Percentiles rank a stretch among this genome's conserved stretches.
These are phyloP conservation scores for Saccharomycopsis sp. DNA, from an alignment of 805 yeast species.

Conservation along the genomic window DNA sequence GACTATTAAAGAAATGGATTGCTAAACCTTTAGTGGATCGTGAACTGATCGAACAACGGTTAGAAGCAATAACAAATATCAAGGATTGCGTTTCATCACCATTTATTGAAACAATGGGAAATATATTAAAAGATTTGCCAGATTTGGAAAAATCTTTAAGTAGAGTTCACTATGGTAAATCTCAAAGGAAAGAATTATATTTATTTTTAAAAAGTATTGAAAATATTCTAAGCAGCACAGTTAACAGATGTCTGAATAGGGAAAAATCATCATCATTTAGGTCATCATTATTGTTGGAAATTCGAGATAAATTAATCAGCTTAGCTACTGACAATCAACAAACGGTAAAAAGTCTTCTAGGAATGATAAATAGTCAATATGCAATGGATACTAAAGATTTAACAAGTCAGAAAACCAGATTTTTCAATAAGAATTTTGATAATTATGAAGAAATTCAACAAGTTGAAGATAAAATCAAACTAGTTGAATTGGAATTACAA, in stretches of 20 bases:
- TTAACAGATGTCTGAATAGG: constrained; percentile 26
- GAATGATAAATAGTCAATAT: constrained; percentile 41
- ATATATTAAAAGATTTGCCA: constrained; percentile 32
- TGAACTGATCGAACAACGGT: constrained; percentile 50
- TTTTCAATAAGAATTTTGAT: constrained; percentile 34
- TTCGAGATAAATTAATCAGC: constrained; percentile 35
- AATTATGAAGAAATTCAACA: constrained; percentile 35
- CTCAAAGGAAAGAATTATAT: constrained; percentile 55
- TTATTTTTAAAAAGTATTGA: constrained; percentile 41
- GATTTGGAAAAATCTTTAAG: constrained; percentile 56
- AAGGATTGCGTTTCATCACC: constrained; percentile 29
- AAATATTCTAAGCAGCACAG: constrained; percentile 30
- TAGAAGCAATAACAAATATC: constrained; percentile 51
- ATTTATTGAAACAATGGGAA: constrained; percentile 32
- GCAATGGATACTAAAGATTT: constrained; percentile 46
- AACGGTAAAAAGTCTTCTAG: constrained; percentile 28
- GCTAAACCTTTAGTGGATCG: constrained; percentile 57
- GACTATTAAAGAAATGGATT: constrained; percentile 68
- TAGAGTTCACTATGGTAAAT: constrained; percentile 52
- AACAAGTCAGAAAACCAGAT: constrained; percentile 38
- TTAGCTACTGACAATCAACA: constrained; percentile 30
- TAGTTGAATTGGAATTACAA: constrained; percentile 40
- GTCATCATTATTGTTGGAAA: constrained; percentile 31
- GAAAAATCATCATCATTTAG: constrained; percentile 16
- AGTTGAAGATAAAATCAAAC: constrained; percentile 34